A percentile compares a stretch with the other conserved stretches of the same genome.
phyloP scores from a whole-genome alignment of 2,329 filamentous ascomycete genomes.

The Neocucurbitaria cava region DNA sequence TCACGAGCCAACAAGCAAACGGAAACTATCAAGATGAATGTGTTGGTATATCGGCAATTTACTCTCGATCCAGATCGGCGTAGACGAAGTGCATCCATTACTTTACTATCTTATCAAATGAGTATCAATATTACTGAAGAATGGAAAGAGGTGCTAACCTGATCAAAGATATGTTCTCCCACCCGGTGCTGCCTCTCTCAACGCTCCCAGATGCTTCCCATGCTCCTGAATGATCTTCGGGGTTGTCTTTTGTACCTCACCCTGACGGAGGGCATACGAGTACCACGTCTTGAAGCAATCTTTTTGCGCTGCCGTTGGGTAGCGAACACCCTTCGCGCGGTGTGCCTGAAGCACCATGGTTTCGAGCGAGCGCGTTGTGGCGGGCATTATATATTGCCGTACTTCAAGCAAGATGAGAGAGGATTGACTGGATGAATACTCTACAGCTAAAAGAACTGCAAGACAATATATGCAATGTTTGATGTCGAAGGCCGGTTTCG shows the following conservation, averaged over 20 bases:
- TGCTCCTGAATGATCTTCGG: conserved; percentile 31
- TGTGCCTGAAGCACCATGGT: conserved; percentile 43
- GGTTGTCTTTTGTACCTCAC: conserved; percentile 27
- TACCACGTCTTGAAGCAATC: conserved; percentile 49
- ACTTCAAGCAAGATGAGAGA: neutral
- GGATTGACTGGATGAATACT: neutral
- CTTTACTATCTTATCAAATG: neutral
- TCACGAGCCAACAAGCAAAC: neutral
- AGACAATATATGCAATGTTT: neutral
- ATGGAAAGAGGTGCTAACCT: conserved; percentile 30
- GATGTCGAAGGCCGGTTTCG: neutral
- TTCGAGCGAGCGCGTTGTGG: conserved; percentile 39
- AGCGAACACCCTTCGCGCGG: conserved; percentile 44
- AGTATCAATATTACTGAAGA: neutral
- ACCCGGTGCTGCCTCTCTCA: conserved; percentile 32
- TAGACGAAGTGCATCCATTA: neutral
- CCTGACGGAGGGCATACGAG: conserved; percentile 39
- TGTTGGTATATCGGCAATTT: neutral
- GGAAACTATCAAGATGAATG: neutral
- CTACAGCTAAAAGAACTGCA: neutral
- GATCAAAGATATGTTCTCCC: conserved; percentile 41
- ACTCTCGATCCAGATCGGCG: neutral
- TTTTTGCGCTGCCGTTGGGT: conserved; percentile 38
- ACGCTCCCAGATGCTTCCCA: conserved; percentile 28
- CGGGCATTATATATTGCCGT: conserved; percentile 26